These are phyloP conservation scores for Rhizopus arrhizus DNA, from an alignment of 371 early-diverging fungal species.

Conservation along the genomic window DNA sequence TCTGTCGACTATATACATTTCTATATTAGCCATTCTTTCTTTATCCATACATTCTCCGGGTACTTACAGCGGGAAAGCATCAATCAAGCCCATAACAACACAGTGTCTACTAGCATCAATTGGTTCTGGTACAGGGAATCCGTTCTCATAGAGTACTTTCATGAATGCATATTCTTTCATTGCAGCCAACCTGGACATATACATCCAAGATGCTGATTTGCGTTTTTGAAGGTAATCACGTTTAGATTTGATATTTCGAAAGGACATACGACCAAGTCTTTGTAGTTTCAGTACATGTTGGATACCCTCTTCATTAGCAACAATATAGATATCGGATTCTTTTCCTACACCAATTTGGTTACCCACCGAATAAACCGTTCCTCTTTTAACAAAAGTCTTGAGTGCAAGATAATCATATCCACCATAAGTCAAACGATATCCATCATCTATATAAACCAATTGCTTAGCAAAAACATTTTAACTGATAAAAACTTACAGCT, in stretches of 20 bases:
- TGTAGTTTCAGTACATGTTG: constrained; percentile 92
- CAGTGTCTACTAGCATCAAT: constrained; percentile 96
- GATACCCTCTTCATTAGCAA: constrained; percentile 87
- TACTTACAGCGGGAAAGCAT: constrained; percentile 87
- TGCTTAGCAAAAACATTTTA: background rate
- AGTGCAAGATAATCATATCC: constrained; percentile 99
- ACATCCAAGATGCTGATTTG: constrained; percentile 96
- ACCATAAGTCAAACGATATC: constrained; percentile 97
- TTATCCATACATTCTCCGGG: too few species aligned
- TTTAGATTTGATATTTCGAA: constrained; percentile 97
- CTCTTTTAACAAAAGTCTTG: constrained; percentile 88
- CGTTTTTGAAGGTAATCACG: constrained; percentile 95
- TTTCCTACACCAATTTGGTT: constrained; percentile 99
- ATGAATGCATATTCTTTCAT: constrained; percentile 98
- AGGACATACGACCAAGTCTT: constrained; percentile 96
- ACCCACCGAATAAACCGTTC: constrained; percentile 92
- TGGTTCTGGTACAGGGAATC: constrained; percentile 96
- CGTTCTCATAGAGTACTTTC: constrained; percentile 88
- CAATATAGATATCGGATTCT: constrained; percentile 97
- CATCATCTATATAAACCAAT: constrained; percentile 69
- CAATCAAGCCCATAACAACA: constrained; percentile 96
- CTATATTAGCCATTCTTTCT: background rate
- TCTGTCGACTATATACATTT: constrained; percentile 67
- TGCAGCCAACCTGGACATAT: constrained; percentile 95
- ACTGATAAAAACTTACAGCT: constrained; percentile 61